Evolutionary conservation across 2,329 filamentous ascomycete genomes (phyloP).

Genomic region (Lachnellula hyalina): DNA sequence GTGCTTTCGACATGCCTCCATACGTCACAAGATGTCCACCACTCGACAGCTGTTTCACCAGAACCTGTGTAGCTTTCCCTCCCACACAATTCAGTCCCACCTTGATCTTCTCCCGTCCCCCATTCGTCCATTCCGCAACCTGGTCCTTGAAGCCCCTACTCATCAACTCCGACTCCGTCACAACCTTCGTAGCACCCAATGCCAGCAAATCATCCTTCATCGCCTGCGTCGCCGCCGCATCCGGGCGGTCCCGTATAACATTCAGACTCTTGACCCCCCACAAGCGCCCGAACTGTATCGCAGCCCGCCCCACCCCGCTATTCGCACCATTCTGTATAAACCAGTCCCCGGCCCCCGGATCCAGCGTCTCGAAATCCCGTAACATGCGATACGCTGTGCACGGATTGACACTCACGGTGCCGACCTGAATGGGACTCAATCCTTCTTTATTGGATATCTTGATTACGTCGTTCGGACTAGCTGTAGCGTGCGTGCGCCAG

Average conservation of each 20-base stretch:
- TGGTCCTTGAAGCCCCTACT: slow-evolving; percentile 41
- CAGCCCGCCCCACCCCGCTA: slow-evolving; percentile 83
- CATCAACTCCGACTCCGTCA: slow-evolving; percentile 45
- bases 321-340: slow-evolving; percentile 97
- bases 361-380: slow-evolving; percentile 58
- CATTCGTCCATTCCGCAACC: slow-evolving; percentile 58
- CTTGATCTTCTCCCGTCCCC: slow-evolving; percentile 65
- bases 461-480: slow-evolving; percentile 55
- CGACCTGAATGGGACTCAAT: slow-evolving; percentile 70
- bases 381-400: slow-evolving; percentile 94
- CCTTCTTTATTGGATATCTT: slow-evolving; percentile 65
- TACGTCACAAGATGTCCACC: slow-evolving; percentile 83
- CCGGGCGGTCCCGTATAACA: slow-evolving; percentile 69
- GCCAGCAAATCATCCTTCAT: slow-evolving; percentile 55
- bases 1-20: slow-evolving; percentile 89
- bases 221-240: slow-evolving; percentile 56
- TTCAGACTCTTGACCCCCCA: slow-evolving; percentile 94
- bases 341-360: slow-evolving; percentile 72
- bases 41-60: slow-evolving; percentile 68
- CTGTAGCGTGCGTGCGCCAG: slow-evolving; percentile 86
- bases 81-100: slow-evolving; percentile 92
- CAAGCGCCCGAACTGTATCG: slow-evolving; percentile 77
- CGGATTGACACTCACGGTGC: slow-evolving; percentile 87
- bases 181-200: slow-evolving; percentile 49
- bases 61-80: slow-evolving; percentile 71